phyloP scores from a whole-genome alignment of 2,329 filamentous ascomycete genomes.

The Xylariaceae sp. region DNA sequence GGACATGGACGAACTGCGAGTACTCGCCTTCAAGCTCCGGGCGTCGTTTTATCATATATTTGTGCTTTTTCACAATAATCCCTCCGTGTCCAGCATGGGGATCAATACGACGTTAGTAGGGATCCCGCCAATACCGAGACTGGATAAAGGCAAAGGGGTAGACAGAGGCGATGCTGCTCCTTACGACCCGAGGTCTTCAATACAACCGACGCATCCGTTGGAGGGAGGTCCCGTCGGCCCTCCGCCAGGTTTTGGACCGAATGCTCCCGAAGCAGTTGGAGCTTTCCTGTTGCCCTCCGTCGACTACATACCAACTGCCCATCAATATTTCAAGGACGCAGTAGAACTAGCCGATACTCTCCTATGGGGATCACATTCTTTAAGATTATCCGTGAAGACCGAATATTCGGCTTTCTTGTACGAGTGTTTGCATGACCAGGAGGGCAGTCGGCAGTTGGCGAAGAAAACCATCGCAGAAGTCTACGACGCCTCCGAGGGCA shows the following conservation, averaged over 20 bases:
- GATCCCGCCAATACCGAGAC: slow-evolving; percentile 18
- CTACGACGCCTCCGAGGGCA: slow-evolving; percentile 84
- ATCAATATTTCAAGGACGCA: slow-evolving; percentile 75
- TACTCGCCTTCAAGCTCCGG: slow-evolving; percentile 84
- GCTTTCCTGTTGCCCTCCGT: slow-evolving; percentile 75
- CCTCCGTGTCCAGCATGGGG: slow-evolving; percentile 63
- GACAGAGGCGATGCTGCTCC: slow-evolving; percentile 43
- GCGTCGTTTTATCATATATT: slow-evolving; percentile 97
- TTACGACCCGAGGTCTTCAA: slow-evolving; percentile 40
- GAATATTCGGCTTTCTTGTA: slow-evolving; percentile 92
- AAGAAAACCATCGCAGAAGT: slow-evolving; percentile 83
- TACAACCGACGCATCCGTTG: slow-evolving; percentile 46
- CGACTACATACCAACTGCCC: slow-evolving; percentile 80
- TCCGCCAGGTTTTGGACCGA: slow-evolving; percentile 50
- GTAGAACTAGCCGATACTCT: slow-evolving; percentile 68
- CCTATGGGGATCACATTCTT: slow-evolving; percentile 82
- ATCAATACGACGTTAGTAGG: slow-evolving; percentile 41
- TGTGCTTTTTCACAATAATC: slow-evolving; percentile 91
- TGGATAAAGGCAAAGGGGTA: slow-evolving; percentile 48
- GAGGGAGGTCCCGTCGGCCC: slow-evolving; percentile 57
- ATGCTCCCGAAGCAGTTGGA: slow-evolving; percentile 44
- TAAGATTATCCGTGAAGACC: slow-evolving; percentile 84
- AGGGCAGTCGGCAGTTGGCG: slow-evolving; percentile 71
- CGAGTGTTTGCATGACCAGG: slow-evolving; percentile 82
- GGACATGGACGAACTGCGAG: slow-evolving; percentile 76